A percentile compares a stretch with the other conserved stretches of the same genome.
Conservation (phyloP, 2,329 filamentous ascomycete species). For the Podosphaera xanthii region DNA sequence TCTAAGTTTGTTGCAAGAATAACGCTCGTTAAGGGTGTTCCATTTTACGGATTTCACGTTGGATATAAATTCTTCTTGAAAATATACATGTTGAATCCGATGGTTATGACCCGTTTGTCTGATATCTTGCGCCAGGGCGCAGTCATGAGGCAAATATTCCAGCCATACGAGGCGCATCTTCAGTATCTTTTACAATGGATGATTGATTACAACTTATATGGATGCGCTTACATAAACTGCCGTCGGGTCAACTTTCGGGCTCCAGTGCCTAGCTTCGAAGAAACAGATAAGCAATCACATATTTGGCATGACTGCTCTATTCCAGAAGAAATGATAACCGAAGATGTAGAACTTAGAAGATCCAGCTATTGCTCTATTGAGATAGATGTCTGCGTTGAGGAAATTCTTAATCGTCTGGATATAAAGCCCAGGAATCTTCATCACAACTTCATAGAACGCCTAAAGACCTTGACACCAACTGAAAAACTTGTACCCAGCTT, state of each 20-base stretch:
- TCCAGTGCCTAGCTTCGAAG: slow-evolving; percentile 49
- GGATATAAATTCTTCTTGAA: slow-evolving; percentile 84
- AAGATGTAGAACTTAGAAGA: slow-evolving; percentile 42
- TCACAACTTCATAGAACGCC: slow-evolving; percentile 62
- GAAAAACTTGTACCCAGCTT: slow-evolving; percentile 82
- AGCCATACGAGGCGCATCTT: slow-evolving; percentile 84
- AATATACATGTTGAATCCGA: slow-evolving; percentile 77
- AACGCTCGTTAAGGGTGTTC: slow-evolving; percentile 74
- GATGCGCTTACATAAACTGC: slow-evolving; percentile 67
- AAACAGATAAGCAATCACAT: slow-evolving; percentile 35
- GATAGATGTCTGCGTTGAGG: slow-evolving; percentile 68
- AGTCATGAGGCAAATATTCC: slow-evolving; percentile 61
- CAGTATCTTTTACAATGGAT: slow-evolving; percentile 93
- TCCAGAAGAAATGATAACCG: slow-evolving; percentile 30
- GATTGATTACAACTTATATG: slow-evolving; percentile 94
- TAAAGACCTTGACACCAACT: slow-evolving; percentile 36
- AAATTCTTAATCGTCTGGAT: slow-evolving; percentile 65
- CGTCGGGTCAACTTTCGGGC: slow-evolving; percentile 47
- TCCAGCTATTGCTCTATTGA: slow-evolving; percentile 78
- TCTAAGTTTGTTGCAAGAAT: slow-evolving; percentile 69
- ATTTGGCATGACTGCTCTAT: slow-evolving; percentile 66
- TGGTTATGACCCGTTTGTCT: slow-evolving; percentile 65
- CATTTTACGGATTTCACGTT: slow-evolving; percentile 90
- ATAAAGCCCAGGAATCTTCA: slow-evolving; percentile 60
- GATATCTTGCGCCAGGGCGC: slow-evolving; percentile 75